A percentile compares a stretch with the other conserved stretches of the same genome.
Evolutionary conservation across 305 asterid species (phyloP).

Genomic region (Fraxinus nigra): DNA sequence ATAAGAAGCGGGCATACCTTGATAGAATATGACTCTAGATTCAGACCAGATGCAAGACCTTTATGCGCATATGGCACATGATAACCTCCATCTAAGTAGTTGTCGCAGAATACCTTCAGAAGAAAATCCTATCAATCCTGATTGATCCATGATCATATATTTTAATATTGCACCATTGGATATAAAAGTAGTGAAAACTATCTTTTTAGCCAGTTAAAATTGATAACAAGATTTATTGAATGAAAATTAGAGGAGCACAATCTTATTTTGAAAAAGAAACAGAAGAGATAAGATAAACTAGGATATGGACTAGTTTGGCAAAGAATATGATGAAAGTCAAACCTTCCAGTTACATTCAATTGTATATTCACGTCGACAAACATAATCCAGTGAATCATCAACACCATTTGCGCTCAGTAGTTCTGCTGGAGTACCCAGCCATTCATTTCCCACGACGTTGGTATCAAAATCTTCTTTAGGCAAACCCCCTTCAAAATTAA

Average conservation of each 20-base stretch:
- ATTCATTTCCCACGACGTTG: slow-evolving; percentile 48
- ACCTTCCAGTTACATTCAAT: slow-evolving; percentile 96
- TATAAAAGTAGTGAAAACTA: background rate
- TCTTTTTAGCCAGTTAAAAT: background rate
- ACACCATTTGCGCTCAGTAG: slow-evolving; percentile 52
- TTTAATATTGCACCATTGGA: background rate
- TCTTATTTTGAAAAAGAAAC: background rate
- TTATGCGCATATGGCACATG: slow-evolving; percentile 89
- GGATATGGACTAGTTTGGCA: background rate
- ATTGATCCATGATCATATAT: background rate
- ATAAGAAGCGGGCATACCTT: slow-evolving; percentile 34
- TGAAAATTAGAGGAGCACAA: background rate
- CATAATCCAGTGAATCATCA: slow-evolving; percentile 54
- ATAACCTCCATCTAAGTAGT: slow-evolving; percentile 92
- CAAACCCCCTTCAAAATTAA: slow-evolving; percentile 40
- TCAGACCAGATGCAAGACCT: slow-evolving; percentile 71
- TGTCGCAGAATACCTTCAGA: slow-evolving; percentile 86
- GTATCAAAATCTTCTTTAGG: slow-evolving; percentile 32
- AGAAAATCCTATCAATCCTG: background rate
- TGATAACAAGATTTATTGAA: background rate
- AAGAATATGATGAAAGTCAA: slow-evolving; percentile 10
- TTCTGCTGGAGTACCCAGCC: slow-evolving; percentile 73
- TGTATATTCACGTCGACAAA: slow-evolving; percentile 66
- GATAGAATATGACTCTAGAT: slow-evolving; percentile 69
- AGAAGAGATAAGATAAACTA: background rate